phyloP scores from a whole-genome alignment of 805 yeast species.

The Candida schatavii region DNA sequence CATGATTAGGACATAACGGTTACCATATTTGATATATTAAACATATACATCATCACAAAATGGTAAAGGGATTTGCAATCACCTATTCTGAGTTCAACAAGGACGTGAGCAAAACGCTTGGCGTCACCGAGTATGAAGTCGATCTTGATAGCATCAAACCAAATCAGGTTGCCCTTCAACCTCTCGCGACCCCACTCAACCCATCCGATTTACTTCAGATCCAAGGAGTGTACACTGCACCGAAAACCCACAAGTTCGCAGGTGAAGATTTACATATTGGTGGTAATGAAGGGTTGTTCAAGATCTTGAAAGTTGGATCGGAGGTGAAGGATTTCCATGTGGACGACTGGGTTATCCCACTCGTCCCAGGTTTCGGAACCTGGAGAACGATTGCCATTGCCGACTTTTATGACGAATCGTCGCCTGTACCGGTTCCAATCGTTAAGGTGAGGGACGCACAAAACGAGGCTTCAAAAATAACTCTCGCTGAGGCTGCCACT shows the following conservation, averaged over 20 bases:
- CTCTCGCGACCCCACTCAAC: conserved; percentile 81
- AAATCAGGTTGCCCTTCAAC: conserved; percentile 55
- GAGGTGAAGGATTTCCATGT: conserved; percentile 39
- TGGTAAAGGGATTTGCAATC: conserved; percentile 23
- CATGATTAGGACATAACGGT: too few relatives aligned
- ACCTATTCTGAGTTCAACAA: conserved; percentile 20
- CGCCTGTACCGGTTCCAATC: conserved; percentile 23
- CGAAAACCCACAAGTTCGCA: conserved; percentile 12
- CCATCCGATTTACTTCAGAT: conserved; percentile 88
- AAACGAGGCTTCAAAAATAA: conserved; percentile 19
- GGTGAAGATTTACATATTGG: conserved; percentile 63
- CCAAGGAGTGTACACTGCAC: conserved; percentile 82
- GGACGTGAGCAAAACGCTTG: conserved; percentile 18
- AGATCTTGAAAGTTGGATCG: conserved; percentile 62
- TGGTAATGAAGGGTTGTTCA: conserved; percentile 88
- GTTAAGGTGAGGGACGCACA: conserved; percentile 9
- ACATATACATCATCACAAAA: too few relatives aligned
- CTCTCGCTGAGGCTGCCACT: conserved; percentile 72
- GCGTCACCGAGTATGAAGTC: conserved; percentile 18
- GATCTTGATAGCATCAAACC: conserved; percentile 18
- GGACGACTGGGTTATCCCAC: conserved; percentile 86
- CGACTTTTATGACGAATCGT: not conserved
- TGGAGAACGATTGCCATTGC: conserved; percentile 79
- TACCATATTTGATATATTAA: too few relatives aligned
- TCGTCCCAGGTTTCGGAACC: conserved; percentile 73